A percentile compares a stretch with the other conserved stretches of the same genome.
Evolutionary conservation across 2,329 filamentous ascomycete species (phyloP).

Genomic region (Fusarium sublunatum): DNA sequence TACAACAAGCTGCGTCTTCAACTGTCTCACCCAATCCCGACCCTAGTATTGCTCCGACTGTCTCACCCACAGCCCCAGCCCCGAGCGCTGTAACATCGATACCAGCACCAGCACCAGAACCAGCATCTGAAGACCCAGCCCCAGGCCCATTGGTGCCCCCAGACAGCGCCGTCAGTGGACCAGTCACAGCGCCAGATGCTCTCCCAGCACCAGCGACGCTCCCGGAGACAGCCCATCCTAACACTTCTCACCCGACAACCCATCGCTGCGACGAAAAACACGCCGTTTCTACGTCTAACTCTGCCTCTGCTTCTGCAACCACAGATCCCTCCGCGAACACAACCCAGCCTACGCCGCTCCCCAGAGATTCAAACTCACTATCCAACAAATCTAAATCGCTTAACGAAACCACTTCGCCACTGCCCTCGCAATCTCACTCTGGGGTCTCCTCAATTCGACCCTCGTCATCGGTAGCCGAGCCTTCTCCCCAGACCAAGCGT

Average conservation of each 20-base stretch:
- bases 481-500: constrained; percentile 41
- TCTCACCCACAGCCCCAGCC: constrained; percentile 36
- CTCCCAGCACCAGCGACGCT: constrained; percentile 26
- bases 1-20: constrained; percentile 36
- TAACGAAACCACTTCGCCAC: constrained; percentile 31
- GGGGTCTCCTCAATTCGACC: constrained; percentile 51
- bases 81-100: constrained; percentile 27
- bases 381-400: constrained; percentile 24
- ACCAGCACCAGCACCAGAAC: constrained; percentile 26
- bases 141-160: constrained; percentile 22
- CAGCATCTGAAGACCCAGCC: constrained; percentile 19
- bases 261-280: constrained; percentile 46
- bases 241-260: constrained; percentile 45
- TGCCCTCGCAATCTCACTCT: constrained; percentile 48
- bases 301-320: constrained; percentile 25
- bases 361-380: constrained; percentile 19
- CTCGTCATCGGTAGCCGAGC: constrained; percentile 41
- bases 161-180: constrained; percentile 31
- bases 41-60: constrained; percentile 35
- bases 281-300: constrained; percentile 32
- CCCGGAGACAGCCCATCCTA: constrained; percentile 35
- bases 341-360: constrained; percentile 15
- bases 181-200: constrained; percentile 29
- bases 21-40: constrained; percentile 46
- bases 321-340: constrained; percentile 30